Percentiles rank a stretch among this genome's conserved stretches.
Conservation (phyloP, 2,329 filamentous ascomycete species). For the Fusarium stilboides region DNA sequence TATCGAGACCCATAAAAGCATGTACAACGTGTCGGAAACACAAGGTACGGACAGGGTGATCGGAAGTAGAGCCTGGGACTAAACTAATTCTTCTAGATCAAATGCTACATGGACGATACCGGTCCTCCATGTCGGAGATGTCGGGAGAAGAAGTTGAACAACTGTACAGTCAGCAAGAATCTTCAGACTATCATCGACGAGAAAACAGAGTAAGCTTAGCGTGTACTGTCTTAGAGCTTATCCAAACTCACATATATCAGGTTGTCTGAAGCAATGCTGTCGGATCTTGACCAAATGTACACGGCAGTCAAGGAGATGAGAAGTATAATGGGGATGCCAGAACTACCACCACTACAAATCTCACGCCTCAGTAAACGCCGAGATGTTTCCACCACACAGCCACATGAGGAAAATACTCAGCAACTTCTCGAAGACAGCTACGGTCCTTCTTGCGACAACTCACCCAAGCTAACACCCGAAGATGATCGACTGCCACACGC, state of each 20-base stretch:
- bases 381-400: constrained; percentile 11
- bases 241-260: background rate
- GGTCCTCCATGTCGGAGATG: constrained; percentile 58
- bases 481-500: constrained; percentile 56
- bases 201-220: constrained; percentile 53
- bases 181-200: constrained; percentile 60
- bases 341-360: constrained; percentile 41
- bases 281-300: constrained; percentile 48
- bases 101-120: constrained; percentile 59
- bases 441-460: constrained; percentile 50
- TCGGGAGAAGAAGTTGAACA: constrained; percentile 55
- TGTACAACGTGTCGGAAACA: constrained; percentile 60
- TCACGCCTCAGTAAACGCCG: constrained; percentile 33
- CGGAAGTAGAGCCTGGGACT: rapidly evolving
- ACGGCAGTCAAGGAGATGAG: constrained; percentile 46
- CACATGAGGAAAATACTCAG: background rate
- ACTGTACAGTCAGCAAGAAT: constrained; percentile 59
- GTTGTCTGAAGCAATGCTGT: constrained; percentile 39
- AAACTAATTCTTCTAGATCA: constrained; percentile 51
- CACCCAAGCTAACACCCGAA: constrained; percentile 50
- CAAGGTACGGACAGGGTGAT: constrained; percentile 53
- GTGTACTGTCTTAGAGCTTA: rapidly evolving
- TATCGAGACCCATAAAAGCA: constrained; percentile 59
- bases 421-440: constrained; percentile 31
- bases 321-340: constrained; percentile 43